phyloP scores from a whole-genome alignment of 306 rosid genomes.

The Quercus dentata region DNA sequence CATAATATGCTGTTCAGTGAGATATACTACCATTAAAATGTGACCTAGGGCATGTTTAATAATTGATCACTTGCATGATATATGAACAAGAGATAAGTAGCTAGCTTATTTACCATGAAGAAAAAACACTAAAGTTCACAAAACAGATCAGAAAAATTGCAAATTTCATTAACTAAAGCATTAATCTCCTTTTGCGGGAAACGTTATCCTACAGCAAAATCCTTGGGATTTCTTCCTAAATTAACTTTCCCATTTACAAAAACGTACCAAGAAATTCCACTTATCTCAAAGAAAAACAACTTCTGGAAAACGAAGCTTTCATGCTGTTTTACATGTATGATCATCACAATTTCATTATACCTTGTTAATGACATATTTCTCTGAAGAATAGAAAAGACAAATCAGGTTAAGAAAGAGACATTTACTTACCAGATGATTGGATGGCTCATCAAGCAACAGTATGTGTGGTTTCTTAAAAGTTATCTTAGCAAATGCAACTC shows the following conservation, averaged over 20 bases:
- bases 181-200: not conserved
- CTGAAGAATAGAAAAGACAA: not conserved
- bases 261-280: not conserved
- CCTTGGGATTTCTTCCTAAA: not conserved
- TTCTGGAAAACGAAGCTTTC: not conserved
- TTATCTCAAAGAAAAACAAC: not conserved
- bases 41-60: not conserved
- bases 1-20: not conserved
- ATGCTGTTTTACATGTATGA: not conserved
- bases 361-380: not conserved
- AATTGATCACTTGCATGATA: not conserved
- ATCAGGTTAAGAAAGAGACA: conserved; percentile 13
- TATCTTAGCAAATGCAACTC: conserved; percentile 97
- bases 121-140: not conserved
- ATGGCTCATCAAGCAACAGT: conserved; percentile 95
- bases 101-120: not conserved
- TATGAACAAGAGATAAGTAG: not conserved
- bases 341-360: not conserved
- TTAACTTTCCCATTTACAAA: not conserved
- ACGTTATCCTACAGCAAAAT: not conserved
- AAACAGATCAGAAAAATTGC: not conserved
- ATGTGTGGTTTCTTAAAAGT: conserved; percentile 99
- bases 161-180: not conserved
- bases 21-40: not conserved
- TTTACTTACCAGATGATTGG: conserved; percentile 86